Base-by-base conservation (phyloP, 495 filamentous ascomycete genomes). In the Penicillium samsonianum region DNA sequence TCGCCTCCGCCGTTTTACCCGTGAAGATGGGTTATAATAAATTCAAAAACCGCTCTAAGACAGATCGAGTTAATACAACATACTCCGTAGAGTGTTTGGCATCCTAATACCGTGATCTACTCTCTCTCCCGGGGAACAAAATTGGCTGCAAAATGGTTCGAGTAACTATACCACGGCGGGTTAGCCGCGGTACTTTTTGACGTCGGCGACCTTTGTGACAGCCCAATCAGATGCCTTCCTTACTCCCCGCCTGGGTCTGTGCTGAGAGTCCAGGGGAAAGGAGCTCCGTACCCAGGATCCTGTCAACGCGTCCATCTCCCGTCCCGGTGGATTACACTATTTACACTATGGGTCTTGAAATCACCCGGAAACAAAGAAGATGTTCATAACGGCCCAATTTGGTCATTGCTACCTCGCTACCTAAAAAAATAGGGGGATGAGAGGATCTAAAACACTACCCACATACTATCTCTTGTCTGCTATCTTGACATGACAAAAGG, bases 221-320 rank as follows among this genome's bases (percentile, higher is more conserved):
- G 53, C 31, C 52, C 45, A 60, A 55, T 51, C 26, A 60, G 38
- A 12, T 16, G 12, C 10, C 45, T 38, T 45, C 23, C 41, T 17
- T 9, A 0, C 17, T 25, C 52, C 41, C 56, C 53, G 33, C 46
- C 56, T 46, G 33, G 45, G 43, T 44, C 55, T 42, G 52, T 59
- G 52, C 57, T 53, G 43, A 31, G 51, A 47, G 35, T 57, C 63
- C 66, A 64, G 47, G 50, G 58, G 57, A 55, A 68, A 53, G 60
- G 60, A 45, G 26, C 41, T 55, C 49, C 47, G 35, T 38, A 67
- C 58, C 60, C 63, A 66, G 62, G 53, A 58, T 30, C 40, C 63
- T 64, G 63, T 67, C 63, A 68, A 49, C 46, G 23, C 42, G 66
- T 54, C 42, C 40, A 68, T 68, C 66, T 64, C 66, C 64, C 65